A percentile compares a stretch with the other conserved stretches of the same genome.
phyloP scores from a whole-genome alignment of 192 early-diverging fungal species.

The Anaeromyces robustus region DNA sequence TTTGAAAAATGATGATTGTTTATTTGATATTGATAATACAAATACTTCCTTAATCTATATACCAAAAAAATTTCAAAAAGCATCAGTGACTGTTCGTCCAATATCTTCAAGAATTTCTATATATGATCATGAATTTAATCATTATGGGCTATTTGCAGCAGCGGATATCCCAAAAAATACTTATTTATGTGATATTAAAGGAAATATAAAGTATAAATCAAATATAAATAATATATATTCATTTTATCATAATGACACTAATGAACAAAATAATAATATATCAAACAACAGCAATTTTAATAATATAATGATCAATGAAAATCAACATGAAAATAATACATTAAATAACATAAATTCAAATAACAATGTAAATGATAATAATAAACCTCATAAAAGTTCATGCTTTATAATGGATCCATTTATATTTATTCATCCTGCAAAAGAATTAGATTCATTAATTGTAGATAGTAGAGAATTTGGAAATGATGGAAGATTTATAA shows the following conservation, averaged over 20 bases:
- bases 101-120: conserved; percentile 1
- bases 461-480: conserved; percentile 54
- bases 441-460: conserved; percentile 19
- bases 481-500: conserved; percentile 47
- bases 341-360: not conserved
- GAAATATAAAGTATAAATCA: conserved; percentile 50
- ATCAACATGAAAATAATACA: not conserved
- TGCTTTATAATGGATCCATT: not conserved
- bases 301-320: not conserved
- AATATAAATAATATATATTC: conserved; percentile 48
- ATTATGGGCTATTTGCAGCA: conserved; percentile 48
- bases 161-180: conserved; percentile 24
- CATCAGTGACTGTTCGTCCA: conserved; percentile 11
- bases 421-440: not conserved
- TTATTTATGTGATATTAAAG: conserved; percentile 66
- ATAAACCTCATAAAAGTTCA: not conserved
- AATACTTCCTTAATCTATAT: conserved; percentile 6
- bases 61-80: not conserved
- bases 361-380: not conserved
- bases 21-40: not conserved
- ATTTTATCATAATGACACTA: conserved; percentile 46
- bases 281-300: not conserved
- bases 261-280: conserved; percentile 43
- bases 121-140: not conserved
- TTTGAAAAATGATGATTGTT: not conserved